Conservation (phyloP, 331 rosid genomes). For the Acacia pycnantha region DNA sequence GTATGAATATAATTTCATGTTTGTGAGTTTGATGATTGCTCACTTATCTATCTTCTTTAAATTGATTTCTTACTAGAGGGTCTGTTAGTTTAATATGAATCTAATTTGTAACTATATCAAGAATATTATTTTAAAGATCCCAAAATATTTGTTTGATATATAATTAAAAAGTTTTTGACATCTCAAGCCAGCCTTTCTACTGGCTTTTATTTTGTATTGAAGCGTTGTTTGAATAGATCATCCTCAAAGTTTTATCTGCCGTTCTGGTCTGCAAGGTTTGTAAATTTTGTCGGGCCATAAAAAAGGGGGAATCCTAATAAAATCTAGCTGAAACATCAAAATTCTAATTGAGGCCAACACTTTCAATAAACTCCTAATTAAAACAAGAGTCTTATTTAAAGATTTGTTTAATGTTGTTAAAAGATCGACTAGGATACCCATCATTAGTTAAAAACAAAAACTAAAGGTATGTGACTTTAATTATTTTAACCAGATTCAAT, state of each 20-base stretch:
- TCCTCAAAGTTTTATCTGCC: not conserved
- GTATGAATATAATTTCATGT: not conserved
- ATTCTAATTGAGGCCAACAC: too few species aligned
- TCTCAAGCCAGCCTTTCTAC: not conserved
- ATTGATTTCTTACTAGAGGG: not conserved
- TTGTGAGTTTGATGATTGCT: not conserved
- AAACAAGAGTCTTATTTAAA: too few species aligned
- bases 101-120: not conserved
- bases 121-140: not conserved
- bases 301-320: too few species aligned
- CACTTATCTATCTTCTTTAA: not conserved
- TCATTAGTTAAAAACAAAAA: too few species aligned
- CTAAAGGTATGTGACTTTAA: too few species aligned
- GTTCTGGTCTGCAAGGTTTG: not conserved
- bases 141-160: too few species aligned
- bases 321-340: too few species aligned
- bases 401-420: too few species aligned
- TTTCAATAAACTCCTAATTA: too few species aligned
- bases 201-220: not conserved
- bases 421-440: too few species aligned
- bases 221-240: not conserved
- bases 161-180: not conserved
- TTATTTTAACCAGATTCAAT: too few species aligned
- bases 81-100: not conserved
- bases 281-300: not conserved